Conservation (phyloP, 164 flowering plant genomes). For the Cinnamomum chago region DNA sequence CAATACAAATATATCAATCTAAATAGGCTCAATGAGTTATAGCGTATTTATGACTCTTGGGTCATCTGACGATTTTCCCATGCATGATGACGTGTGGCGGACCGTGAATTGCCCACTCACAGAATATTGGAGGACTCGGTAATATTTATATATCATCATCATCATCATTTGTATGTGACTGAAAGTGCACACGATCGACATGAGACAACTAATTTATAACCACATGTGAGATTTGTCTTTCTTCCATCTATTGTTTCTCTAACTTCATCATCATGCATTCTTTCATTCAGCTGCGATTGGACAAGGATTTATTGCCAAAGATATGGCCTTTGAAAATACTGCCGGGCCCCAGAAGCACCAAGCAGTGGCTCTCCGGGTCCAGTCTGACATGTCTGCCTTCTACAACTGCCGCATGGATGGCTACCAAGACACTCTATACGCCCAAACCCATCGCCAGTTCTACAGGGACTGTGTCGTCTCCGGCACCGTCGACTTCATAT, state of each 20-base stretch:
- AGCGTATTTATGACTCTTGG: no score
- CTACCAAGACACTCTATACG: constrained; percentile 56
- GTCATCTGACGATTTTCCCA: neutral
- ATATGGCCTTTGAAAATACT: constrained; percentile 54
- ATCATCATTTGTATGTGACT: no score
- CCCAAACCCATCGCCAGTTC: constrained; percentile 46
- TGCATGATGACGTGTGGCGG: no score
- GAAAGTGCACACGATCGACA: no score
- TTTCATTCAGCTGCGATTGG: constrained; percentile 39
- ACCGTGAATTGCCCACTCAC: no score
- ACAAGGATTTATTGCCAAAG: constrained; percentile 36
- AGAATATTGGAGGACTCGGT: no score
- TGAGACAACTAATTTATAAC: no score
- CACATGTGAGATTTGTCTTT: no score
- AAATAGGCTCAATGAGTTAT: no score
- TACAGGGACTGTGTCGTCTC: constrained; percentile 54
- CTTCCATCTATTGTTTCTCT: neutral
- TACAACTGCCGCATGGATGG: constrained; percentile 57
- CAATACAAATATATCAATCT: no score
- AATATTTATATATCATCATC: no score
- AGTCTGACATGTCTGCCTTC: constrained; percentile 39
- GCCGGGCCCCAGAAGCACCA: constrained; percentile 67
- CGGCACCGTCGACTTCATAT: constrained; percentile 62
- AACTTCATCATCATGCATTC: neutral
- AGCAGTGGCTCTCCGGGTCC: constrained; percentile 51